A percentile compares a stretch with the other conserved stretches of the same genome.
phyloP scores from a whole-genome alignment of 192 early-diverging fungal species.

The Coemansia sp. region DNA sequence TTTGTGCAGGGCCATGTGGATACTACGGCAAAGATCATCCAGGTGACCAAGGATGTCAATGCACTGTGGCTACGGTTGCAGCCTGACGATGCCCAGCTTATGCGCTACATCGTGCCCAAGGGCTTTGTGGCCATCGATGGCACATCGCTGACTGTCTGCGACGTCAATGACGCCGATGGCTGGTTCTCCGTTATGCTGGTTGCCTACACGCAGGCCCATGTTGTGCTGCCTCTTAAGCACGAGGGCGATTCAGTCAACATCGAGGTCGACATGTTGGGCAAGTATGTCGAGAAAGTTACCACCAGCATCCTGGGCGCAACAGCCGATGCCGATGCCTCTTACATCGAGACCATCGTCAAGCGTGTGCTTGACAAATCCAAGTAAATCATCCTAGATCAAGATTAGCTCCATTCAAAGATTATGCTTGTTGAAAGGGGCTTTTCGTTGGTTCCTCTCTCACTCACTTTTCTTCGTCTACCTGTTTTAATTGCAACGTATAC shows the following conservation, averaged over 20 bases:
- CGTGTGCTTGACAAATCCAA: conserved; percentile 37
- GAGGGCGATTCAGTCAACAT: conserved; percentile 83
- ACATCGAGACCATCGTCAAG: conserved; percentile 46
- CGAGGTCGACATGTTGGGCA: conserved; percentile 97
- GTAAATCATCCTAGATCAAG: neutral
- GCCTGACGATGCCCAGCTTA: conserved; percentile 58
- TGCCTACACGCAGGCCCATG: conserved; percentile 83
- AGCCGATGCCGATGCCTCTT: conserved; percentile 12
- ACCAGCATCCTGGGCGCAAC: conserved; percentile 51
- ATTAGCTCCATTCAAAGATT: no score
- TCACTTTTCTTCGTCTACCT: no score
- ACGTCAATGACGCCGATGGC: conserved; percentile 71
- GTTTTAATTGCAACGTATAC: no score
- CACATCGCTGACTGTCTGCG: conserved; percentile 90
- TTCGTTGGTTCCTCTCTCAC: no score
- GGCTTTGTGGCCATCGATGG: conserved; percentile 94
- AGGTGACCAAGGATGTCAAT: conserved; percentile 84
- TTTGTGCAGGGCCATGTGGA: conserved; percentile 98
- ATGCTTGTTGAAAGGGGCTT: no score
- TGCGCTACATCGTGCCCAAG: conserved; percentile 91
- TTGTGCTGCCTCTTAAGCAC: conserved; percentile 74
- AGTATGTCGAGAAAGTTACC: conserved; percentile 89
- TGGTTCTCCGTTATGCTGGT: conserved; percentile 96
- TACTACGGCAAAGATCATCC: conserved; percentile 72
- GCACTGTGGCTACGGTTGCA: conserved; percentile 75